These are phyloP conservation scores for Boletus speciosus DNA, from an alignment of 768 basidiomycete species.

Conservation along the genomic window DNA sequence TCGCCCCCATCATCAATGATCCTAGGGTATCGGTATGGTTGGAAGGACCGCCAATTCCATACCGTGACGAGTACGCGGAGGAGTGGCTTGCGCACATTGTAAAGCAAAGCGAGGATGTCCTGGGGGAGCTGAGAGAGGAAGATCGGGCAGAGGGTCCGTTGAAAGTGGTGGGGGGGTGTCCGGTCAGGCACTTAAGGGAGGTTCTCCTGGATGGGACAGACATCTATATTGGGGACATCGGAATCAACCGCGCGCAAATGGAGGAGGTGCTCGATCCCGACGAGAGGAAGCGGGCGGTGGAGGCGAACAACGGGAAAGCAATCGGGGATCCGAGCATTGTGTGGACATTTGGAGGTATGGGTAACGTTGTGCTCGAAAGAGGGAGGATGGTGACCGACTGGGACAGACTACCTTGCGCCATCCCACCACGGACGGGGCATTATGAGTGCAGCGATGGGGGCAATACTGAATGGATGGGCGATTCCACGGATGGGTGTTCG, in stretches of 20 bases:
- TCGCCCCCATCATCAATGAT: slow-evolving; percentile 49
- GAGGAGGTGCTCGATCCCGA: slow-evolving; percentile 36
- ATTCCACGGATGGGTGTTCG: slow-evolving; percentile 61
- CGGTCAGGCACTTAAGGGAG: slow-evolving; percentile 52
- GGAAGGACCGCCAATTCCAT: slow-evolving; percentile 51
- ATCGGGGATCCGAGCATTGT: slow-evolving; percentile 53
- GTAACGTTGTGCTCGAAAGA: not conserved
- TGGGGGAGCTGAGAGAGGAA: slow-evolving; percentile 20
- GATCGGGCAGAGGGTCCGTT: slow-evolving; percentile 19
- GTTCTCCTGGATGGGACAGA: slow-evolving; percentile 53
- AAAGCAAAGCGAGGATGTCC: slow-evolving; percentile 18
- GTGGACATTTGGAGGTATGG: slow-evolving; percentile 61
- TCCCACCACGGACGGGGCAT: slow-evolving; percentile 67
- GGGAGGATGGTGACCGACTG: not conserved
- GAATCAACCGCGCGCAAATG: slow-evolving; percentile 23
- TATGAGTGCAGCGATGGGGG: slow-evolving; percentile 62
- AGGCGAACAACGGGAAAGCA: slow-evolving; percentile 40
- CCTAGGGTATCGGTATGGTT: slow-evolving; percentile 43
- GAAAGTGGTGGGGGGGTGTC: slow-evolving; percentile 41
- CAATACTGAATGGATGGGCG: slow-evolving; percentile 55
- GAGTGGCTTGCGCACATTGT: slow-evolving; percentile 32
- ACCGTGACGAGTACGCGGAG: slow-evolving; percentile 40
- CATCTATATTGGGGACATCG: slow-evolving; percentile 45
- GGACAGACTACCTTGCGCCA: slow-evolving; percentile 56
- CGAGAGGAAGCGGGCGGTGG: slow-evolving; percentile 32